Evolutionary conservation across 306 rosid genomes (phyloP).

Genomic region (Trichosanthes cucumerina): DNA sequence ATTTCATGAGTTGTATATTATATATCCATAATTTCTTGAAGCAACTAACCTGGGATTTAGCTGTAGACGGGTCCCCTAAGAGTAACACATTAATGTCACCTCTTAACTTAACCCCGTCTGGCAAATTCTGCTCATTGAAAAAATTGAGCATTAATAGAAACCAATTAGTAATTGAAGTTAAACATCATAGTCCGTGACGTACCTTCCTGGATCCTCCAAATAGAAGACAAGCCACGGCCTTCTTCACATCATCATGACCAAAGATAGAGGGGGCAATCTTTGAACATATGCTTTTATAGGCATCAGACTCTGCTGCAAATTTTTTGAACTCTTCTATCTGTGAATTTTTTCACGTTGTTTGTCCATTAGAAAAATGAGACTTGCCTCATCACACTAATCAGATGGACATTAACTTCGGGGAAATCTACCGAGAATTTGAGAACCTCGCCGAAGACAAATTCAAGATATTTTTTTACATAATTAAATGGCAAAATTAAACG

Average conservation of each 20-base stretch:
- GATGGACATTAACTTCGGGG: neutral
- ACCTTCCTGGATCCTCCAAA: constrained; percentile 99
- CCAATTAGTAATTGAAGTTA: neutral
- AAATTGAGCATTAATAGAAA: constrained; percentile 12
- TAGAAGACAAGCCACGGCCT: constrained; percentile 88
- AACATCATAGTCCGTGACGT: neutral
- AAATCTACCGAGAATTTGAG: neutral
- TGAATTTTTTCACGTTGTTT: constrained; percentile 2
- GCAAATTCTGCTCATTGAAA: constrained; percentile 53
- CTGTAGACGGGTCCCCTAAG: constrained; percentile 98
- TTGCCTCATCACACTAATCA: neutral
- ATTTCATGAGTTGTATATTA: neutral
- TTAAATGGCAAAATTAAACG: neutral
- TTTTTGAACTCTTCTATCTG: constrained; percentile 94
- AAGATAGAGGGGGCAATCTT: constrained; percentile 94
- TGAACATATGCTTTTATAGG: constrained; percentile 69
- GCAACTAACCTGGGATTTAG: constrained; percentile 75
- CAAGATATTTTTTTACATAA: neutral
- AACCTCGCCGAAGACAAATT: neutral
- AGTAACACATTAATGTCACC: constrained; percentile 95
- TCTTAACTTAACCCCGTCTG: constrained; percentile 95
- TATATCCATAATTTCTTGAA: constrained; percentile 5
- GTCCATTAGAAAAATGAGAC: constrained; percentile 1
- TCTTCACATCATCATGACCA: constrained; percentile 89
- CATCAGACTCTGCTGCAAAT: constrained; percentile 76